Conservation (phyloP, 352 stramenopile species). For the Stramenopiles sp. region DNA sequence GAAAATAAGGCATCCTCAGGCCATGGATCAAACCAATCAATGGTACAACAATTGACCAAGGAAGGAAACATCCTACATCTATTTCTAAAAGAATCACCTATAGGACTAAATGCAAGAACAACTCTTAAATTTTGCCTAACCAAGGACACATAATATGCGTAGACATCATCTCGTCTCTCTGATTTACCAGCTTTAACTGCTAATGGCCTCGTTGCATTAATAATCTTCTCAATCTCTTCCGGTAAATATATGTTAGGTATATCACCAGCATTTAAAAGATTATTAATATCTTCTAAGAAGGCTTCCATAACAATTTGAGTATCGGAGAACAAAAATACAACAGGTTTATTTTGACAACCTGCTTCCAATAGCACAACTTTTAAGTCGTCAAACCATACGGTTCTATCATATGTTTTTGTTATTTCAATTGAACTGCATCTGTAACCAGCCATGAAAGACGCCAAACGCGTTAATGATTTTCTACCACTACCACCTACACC, state of each 20-base stretch:
- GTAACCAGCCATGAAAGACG: conserved; percentile 70
- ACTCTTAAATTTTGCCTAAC: conserved; percentile 79
- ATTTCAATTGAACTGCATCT: conserved; percentile 74
- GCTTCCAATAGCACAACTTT: conserved; percentile 67
- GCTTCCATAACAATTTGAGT: conserved; percentile 74
- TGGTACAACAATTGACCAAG: conserved; percentile 79
- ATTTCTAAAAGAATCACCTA: conserved; percentile 67
- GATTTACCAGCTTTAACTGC: conserved; percentile 47
- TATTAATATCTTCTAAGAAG: conserved; percentile 83
- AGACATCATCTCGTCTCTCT: conserved; percentile 69
- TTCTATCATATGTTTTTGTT: conserved; percentile 57
- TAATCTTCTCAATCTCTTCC: conserved; percentile 71
- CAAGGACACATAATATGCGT: conserved; percentile 61
- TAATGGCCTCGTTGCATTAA: conserved; percentile 48
- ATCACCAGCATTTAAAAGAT: conserved; percentile 73
- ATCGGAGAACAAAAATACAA: conserved; percentile 76
- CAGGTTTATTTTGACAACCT: conserved; percentile 62
- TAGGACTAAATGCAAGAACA: conserved; percentile 71
- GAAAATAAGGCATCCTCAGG: conserved; percentile 71
- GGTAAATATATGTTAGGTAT: conserved; percentile 69
- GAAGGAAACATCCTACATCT: conserved; percentile 79
- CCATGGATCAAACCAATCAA: conserved; percentile 89
- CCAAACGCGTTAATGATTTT: conserved; percentile 64
- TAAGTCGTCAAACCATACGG: conserved; percentile 72
- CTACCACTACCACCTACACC: conserved; percentile 65